phyloP scores from a whole-genome alignment of 768 basidiomycete species.

The Phanerochaete carnosa region DNA sequence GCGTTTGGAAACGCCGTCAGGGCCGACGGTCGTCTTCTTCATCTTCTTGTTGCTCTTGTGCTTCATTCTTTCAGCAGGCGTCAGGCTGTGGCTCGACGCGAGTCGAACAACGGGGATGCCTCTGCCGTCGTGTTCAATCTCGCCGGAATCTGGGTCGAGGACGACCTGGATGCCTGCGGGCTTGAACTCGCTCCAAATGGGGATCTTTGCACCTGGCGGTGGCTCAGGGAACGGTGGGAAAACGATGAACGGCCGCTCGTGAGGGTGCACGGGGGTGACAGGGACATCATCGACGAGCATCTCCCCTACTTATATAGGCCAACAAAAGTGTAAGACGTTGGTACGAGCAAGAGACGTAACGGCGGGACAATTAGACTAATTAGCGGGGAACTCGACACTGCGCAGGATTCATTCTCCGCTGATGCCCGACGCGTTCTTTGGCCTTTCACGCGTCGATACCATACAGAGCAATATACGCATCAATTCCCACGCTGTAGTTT shows the following conservation, averaged over 20 bases:
- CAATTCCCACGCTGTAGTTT: no score
- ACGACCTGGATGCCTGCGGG: constrained; percentile 55
- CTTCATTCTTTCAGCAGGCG: constrained; percentile 54
- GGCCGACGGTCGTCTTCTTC: constrained; percentile 14
- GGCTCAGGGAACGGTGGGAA: constrained; percentile 49
- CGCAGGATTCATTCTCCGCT: no score
- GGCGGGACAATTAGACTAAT: background rate
- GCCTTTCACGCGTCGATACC: no score
- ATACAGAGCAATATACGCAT: no score
- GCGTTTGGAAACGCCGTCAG: constrained; percentile 22
- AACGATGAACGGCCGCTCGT: constrained; percentile 11
- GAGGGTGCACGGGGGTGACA: background rate
- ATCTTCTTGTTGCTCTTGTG: constrained; percentile 41
- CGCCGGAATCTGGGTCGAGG: constrained; percentile 37
- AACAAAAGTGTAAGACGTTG: background rate
- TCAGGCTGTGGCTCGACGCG: constrained; percentile 52
- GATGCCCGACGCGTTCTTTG: no score
- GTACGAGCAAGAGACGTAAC: background rate
- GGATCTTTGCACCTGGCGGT: constrained; percentile 44
- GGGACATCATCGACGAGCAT: background rate
- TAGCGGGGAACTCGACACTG: no score
- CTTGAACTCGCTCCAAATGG: constrained; percentile 55
- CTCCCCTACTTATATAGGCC: background rate
- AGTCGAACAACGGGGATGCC: constrained; percentile 67
- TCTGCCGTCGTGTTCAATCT: constrained; percentile 56